Percentiles rank a stretch among this genome's conserved stretches.
Evolutionary conservation across 495 filamentous ascomycete species (phyloP).

Genomic region (Penicillium roqueforti): DNA sequence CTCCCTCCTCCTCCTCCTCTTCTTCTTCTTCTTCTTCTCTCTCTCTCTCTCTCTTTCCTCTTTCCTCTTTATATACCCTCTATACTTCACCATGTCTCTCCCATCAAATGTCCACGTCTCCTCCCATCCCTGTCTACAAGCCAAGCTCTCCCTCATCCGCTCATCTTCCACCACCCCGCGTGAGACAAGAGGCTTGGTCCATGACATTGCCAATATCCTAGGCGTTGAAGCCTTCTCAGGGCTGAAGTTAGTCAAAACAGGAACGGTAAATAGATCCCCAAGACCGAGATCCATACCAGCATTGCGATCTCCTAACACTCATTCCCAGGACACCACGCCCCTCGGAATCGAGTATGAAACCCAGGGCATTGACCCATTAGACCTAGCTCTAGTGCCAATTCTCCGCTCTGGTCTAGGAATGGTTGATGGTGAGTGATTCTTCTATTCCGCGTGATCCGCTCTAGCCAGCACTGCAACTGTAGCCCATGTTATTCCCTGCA

Average conservation of each 20-base stretch:
- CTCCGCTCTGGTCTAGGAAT: constrained; percentile 85
- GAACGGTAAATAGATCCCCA: constrained; percentile 22
- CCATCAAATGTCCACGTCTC: constrained; percentile 66
- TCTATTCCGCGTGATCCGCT: background rate
- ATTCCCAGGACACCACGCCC: constrained; percentile 63
- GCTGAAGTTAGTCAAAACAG: constrained; percentile 47
- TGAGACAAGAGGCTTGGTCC: constrained; percentile 75
- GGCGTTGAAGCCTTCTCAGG: constrained; percentile 77
- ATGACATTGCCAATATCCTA: constrained; percentile 81
- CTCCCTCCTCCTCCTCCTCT: background rate
- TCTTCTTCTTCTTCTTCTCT: background rate
- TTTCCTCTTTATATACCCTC: background rate
- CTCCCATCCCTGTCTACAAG: constrained; percentile 75
- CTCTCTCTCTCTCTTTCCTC: background rate
- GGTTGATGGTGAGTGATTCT: constrained; percentile 61
- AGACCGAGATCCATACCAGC: background rate
- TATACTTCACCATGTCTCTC: constrained; percentile 25
- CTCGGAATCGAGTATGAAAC: constrained; percentile 68
- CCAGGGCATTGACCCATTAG: constrained; percentile 52
- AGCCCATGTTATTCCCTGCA: background rate
- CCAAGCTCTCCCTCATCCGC: constrained; percentile 86
- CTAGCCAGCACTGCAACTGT: background rate
- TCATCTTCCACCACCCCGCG: constrained; percentile 62
- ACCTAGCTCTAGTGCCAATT: constrained; percentile 84
- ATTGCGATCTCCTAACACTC: background rate